Evolutionary conservation across 805 yeast genomes (phyloP).

Genomic region (Kuraishia hungarica): DNA sequence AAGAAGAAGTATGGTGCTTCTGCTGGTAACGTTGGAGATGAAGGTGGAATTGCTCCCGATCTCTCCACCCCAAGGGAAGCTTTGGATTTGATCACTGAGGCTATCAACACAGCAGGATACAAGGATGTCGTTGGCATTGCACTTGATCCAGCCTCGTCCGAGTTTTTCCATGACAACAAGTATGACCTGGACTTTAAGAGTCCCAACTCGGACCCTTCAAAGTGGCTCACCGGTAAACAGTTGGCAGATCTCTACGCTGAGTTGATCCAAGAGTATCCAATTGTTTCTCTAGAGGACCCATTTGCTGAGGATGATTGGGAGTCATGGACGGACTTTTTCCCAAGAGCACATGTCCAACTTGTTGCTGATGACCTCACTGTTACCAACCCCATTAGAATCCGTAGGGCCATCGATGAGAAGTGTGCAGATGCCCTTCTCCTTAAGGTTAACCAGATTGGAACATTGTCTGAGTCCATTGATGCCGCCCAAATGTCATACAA

Average conservation of each 20-base stretch:
- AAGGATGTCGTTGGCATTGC: constrained; percentile 88
- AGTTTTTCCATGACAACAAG: constrained; percentile 93
- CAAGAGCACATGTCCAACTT: constrained; percentile 69
- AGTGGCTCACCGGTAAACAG: constrained; percentile 86
- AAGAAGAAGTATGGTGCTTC: constrained; percentile 94
- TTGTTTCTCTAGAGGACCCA: constrained; percentile 97
- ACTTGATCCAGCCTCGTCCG: constrained; percentile 94
- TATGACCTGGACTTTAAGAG: constrained; percentile 98
- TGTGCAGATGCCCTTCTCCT: constrained; percentile 89
- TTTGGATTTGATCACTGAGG: constrained; percentile 81
- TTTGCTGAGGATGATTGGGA: constrained; percentile 99
- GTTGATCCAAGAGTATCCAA: constrained; percentile 87
- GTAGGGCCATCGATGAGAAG: constrained; percentile 94
- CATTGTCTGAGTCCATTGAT: constrained; percentile 90
- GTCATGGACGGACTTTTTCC: constrained; percentile 87
- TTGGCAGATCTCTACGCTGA: constrained; percentile 77
- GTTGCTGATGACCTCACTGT: constrained; percentile 99
- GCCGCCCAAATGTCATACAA: constrained; percentile 93
- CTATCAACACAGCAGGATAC: constrained; percentile 94
- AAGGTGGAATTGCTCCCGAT: constrained; percentile 99
- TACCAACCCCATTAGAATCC: constrained; percentile 93
- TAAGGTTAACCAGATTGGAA: constrained; percentile 99
- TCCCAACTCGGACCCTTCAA: constrained; percentile 83
- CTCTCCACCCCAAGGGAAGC: constrained; percentile 95
- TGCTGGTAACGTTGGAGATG: constrained; percentile 99